Percentiles rank a stretch among this genome's conserved stretches.
phyloP scores from a whole-genome alignment of 179 eudicot species.

The Gypsophila paniculata region DNA sequence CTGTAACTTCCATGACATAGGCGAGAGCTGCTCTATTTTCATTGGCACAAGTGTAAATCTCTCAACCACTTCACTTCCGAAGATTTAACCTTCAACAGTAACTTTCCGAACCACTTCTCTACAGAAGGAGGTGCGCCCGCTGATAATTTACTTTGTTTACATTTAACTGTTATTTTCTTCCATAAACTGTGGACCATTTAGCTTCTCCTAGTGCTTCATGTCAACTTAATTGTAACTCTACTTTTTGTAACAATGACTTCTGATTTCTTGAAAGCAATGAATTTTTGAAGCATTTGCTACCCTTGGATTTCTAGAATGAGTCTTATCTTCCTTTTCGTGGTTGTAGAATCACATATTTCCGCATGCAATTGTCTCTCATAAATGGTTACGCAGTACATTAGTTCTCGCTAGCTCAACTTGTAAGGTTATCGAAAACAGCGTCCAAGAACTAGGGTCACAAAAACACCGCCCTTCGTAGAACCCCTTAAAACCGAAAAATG shows the following conservation, averaged over 20 bases:
- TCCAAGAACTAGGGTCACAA: background rate
- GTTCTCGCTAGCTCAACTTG: background rate
- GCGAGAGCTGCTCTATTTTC: slow-evolving; percentile 12
- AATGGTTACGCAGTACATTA: background rate
- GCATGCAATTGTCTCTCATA: background rate
- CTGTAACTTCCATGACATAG: slow-evolving; percentile 7
- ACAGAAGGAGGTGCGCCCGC: slow-evolving; percentile 27
- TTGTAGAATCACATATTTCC: background rate
- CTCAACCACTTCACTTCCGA: slow-evolving; percentile 16
- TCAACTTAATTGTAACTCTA: slow-evolving; percentile 20
- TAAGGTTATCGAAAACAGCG: background rate
- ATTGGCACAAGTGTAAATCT: slow-evolving; percentile 21
- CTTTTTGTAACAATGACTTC: slow-evolving; percentile 21
- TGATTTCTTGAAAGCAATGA: slow-evolving; percentile 22
- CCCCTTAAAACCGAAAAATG: background rate
- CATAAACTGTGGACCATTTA: slow-evolving; percentile 8
- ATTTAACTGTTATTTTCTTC: slow-evolving; percentile 8
- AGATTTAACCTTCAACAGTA: slow-evolving; percentile 16
- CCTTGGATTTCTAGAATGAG: background rate
- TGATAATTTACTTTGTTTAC: slow-evolving; percentile 13
- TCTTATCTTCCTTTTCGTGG: background rate
- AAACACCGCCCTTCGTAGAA: background rate
- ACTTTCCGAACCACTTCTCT: slow-evolving; percentile 22
- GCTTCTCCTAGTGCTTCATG: slow-evolving; percentile 6
- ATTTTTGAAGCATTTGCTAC: slow-evolving; percentile 16